A percentile compares a stretch with the other conserved stretches of the same genome.
These are phyloP conservation scores for Nidula microcarpa DNA, from an alignment of 768 basidiomycete species.

Conservation along the genomic window DNA sequence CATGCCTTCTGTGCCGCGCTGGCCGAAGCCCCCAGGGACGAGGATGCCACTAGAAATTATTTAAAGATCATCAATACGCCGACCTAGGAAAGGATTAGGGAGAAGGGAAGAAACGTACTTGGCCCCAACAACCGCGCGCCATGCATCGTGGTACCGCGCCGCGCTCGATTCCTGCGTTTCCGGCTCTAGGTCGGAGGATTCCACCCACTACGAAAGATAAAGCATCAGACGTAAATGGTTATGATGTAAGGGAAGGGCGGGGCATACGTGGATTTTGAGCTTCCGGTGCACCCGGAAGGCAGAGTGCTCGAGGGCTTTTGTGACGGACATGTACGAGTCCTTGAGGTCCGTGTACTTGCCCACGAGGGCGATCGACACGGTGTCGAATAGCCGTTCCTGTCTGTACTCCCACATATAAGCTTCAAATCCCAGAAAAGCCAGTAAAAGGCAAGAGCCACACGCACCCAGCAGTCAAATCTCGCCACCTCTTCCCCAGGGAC, in stretches of 20 bases:
- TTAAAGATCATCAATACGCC: constrained; percentile 4
- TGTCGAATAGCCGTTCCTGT: constrained; percentile 91
- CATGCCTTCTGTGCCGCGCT: constrained; percentile 95
- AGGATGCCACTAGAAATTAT: constrained; percentile 74
- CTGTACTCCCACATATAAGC: constrained; percentile 32
- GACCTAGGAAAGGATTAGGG: constrained; percentile 5
- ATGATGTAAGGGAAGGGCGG: not conserved
- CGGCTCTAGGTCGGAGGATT: constrained; percentile 87
- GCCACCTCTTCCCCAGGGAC: constrained; percentile 75
- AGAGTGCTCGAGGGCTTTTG: constrained; percentile 95
- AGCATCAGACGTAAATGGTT: not conserved
- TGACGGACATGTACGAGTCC: constrained; percentile 98
- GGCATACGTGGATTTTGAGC: constrained; percentile 70
- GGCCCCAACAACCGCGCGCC: constrained; percentile 88
- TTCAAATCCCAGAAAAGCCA: not conserved
- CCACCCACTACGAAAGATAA: constrained; percentile 73
- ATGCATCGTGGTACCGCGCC: constrained; percentile 91
- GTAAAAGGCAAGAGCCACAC: constrained; percentile 12
- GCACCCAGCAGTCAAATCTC: constrained; percentile 76
- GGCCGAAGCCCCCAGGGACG: constrained; percentile 94
- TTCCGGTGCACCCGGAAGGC: constrained; percentile 89
- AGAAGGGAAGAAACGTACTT: constrained; percentile 42
- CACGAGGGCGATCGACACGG: constrained; percentile 85
- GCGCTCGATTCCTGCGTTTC: constrained; percentile 77
- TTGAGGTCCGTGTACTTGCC: constrained; percentile 97